Base-by-base conservation (phyloP, 2,329 filamentous ascomycete genomes). In the Fusarium tupiense region DNA sequence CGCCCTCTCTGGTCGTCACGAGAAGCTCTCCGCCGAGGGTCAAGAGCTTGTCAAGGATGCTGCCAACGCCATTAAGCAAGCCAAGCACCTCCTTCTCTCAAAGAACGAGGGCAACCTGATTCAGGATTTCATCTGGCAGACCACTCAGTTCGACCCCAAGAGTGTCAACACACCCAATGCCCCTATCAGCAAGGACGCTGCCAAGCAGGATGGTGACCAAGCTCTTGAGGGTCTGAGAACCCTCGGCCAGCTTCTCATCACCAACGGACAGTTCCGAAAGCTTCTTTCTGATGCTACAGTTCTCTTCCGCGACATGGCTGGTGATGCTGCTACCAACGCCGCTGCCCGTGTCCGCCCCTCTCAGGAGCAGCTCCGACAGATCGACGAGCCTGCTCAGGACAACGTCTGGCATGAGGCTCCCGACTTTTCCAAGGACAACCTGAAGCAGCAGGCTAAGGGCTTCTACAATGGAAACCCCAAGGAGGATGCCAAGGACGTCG, bases 61-160 rank as follows among this genome's bases (percentile, higher is more conserved):
- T 64, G 91, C 90, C 69, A 88, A 93, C 61, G 94, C 98, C 59
- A 91, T 99, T 52, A 90, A 93, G 78, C 90, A 96, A 82, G 93
- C 96, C 67, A 97, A 98, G 86, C 85, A 91, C 65, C 88, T 99
- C 19, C 85, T 98, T 14, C 87, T 99, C 33, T 93, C 92, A 85
- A 99, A 98, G 89, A 99, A 99, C 81, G 90, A 98, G 68, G 96
- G 95, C 80, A 95, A 99, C 79, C 85, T 98, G 66, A 86, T 99
- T 26, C 96, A 99, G 81, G 95, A 99, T 79, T 98, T 99, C 84
- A 94, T 98, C 84, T 99, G 94, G 93, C 93, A 98, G 81, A 95
- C 95, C 1, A 91, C 94, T 80, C 89, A 93, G 53, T 91, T 96
- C 71, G 90, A 91, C 61, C 85, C 89, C 65, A 91, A 88, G 78